phyloP scores from a whole-genome alignment of 805 yeast species.

The Kluyveromyces siamensis region DNA sequence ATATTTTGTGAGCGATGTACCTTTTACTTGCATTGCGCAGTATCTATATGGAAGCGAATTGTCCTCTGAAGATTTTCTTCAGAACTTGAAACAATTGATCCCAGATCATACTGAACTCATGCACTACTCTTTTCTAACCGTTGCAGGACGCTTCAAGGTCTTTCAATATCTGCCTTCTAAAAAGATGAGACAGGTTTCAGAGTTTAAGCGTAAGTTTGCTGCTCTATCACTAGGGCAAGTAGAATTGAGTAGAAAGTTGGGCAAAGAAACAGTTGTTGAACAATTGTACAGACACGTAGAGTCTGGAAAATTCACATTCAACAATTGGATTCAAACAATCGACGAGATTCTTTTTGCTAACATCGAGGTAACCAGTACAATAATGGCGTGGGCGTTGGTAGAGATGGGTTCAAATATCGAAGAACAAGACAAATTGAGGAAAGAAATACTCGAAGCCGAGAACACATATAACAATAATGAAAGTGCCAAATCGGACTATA shows the following conservation, averaged over 20 bases:
- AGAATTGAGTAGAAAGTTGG: background rate
- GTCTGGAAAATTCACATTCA: background rate
- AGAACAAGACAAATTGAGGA: background rate
- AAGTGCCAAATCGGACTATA: too few relatives aligned
- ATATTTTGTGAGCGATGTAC: background rate
- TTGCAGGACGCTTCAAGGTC: background rate
- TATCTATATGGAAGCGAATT: background rate
- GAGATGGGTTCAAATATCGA: background rate
- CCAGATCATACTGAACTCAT: background rate
- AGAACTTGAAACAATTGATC: background rate
- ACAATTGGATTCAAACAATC: background rate
- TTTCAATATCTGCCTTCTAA: background rate
- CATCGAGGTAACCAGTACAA: background rate
- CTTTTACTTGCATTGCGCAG: background rate
- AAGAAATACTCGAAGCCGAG: background rate
- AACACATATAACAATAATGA: background rate
- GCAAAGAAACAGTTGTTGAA: background rate
- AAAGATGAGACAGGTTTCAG: background rate
- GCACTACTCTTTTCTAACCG: background rate
- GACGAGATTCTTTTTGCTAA: conserved; percentile 1
- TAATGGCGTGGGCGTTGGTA: background rate
- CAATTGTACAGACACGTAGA: background rate
- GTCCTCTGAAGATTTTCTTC: background rate
- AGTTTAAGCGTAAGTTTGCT: background rate
- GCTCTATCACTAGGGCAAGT: background rate